Base-by-base conservation (phyloP, 2,329 filamentous ascomycete species). In the Clarireedia homoeocarpa region DNA sequence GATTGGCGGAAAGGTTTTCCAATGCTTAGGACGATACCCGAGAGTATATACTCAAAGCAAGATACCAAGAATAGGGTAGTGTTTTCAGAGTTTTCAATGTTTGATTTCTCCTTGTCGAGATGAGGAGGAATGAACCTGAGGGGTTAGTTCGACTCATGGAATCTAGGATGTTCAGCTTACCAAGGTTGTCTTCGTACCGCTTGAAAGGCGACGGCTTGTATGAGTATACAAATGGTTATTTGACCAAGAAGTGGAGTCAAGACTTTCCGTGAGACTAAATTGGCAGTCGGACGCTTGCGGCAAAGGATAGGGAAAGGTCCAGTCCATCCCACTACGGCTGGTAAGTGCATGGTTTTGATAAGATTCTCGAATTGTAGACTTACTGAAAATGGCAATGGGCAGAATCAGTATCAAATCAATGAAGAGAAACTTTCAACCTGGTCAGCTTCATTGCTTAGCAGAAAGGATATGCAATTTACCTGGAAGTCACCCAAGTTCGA, bases 401-500 rank as follows among this genome's bases (percentile, higher is more conserved):
- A 99, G 76, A 67, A 99, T 99, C 56, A 99, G 82, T 3, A 87
- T 77, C 14, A 99, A 78, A 66, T 99, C 94, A 67, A 99, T 97
- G 72, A 92, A 97, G 4, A 99, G 78, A 70, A 96, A 99, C 77
- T 85, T 44, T 7, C 4, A 46, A 24, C 38, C 58, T 47, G 59
- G 55, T 55, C 45, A 54, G 14, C 27, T 34, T 15, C 36, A 47
- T 17, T 46, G n/a, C 40, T 17, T 34, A 6, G 15, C 26, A 20
- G 24, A 15, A 20, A 5, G 1, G 14, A 47, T 6, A 36, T 12
- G 27, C 4, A 48, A 40, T 40, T 60, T 68, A 83, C 81, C 72
- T 97, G 94, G 69, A 99, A 97, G 71, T 99, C 94, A 50, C 94
- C 95, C 5, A 99, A 77, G 69, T 99, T 99, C 7, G 89, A 95